phyloP scores from a whole-genome alignment of 2,329 filamentous ascomycete genomes.

The Apiospora arundinis region DNA sequence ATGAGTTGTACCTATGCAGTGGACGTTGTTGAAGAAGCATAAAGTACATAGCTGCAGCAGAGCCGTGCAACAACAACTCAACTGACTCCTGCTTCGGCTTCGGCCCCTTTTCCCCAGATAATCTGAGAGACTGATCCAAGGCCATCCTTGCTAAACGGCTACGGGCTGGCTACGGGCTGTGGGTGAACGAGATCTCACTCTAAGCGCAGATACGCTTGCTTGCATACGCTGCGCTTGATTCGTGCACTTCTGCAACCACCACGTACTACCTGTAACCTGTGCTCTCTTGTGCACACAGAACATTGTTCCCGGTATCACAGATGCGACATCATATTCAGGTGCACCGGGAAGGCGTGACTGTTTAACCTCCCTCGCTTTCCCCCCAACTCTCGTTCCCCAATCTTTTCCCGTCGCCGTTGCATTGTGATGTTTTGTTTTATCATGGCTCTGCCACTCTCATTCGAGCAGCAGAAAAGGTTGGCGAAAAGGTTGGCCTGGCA shows the following conservation, averaged over 20 bases:
- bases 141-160: background rate
- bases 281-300: background rate
- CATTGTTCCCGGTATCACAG: constrained; percentile 6
- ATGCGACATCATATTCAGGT: background rate
- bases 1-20: background rate
- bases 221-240: constrained; percentile 9
- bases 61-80: background rate
- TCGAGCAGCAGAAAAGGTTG: background rate
- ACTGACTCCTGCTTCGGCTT: background rate
- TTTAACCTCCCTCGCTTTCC: background rate
- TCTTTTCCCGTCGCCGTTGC: background rate
- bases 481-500: no score
- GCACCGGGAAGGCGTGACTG: background rate
- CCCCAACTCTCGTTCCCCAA: background rate
- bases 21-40: background rate
- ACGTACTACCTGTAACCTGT: background rate
- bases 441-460: background rate
- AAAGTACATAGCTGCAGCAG: constrained; percentile 14
- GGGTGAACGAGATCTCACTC: constrained; percentile 16
- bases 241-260: background rate
- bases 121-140: background rate
- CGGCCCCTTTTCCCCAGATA: background rate
- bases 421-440: background rate
- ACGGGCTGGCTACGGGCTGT: background rate
- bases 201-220: constrained; percentile 4